These are phyloP conservation scores for Gastrodia elata DNA, from an alignment of 106 monocot genomes.

Conservation along the genomic window DNA sequence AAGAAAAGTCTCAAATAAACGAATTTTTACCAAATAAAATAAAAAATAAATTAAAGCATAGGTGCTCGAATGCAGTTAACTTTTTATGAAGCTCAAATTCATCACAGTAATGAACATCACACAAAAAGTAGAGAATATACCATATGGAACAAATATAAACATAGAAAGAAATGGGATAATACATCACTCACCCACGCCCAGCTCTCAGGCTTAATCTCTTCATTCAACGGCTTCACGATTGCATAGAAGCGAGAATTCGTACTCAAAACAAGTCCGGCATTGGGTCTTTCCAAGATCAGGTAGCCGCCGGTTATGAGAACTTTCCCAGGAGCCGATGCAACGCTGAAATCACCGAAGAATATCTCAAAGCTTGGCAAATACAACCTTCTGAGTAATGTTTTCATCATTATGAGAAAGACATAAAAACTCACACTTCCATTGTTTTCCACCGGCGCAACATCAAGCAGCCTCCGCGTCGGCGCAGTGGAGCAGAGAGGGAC, in stretches of 20 bases:
- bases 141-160: not conserved
- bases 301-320: slow-evolving; percentile 90
- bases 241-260: slow-evolving; percentile 89
- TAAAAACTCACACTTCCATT: slow-evolving; percentile 11
- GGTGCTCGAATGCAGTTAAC: not conserved
- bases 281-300: slow-evolving; percentile 81
- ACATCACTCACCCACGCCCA: slow-evolving; percentile 72
- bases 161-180: not conserved
- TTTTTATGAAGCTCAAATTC: not conserved
- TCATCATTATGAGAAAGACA: not conserved
- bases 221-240: slow-evolving; percentile 63
- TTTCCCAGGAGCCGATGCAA: slow-evolving; percentile 97
- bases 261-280: slow-evolving; percentile 80
- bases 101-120: not conserved
- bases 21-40: slow-evolving; percentile 2
- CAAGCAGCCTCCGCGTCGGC: too few relatives aligned
- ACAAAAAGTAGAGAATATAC: not conserved
- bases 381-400: not conserved
- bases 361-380: not conserved
- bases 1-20: not conserved
- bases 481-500: too few relatives aligned
- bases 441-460: not conserved
- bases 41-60: not conserved
- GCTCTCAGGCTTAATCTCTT: slow-evolving; percentile 56
- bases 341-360: slow-evolving; percentile 26